Evolutionary conservation across 768 basidiomycete genomes (phyloP), one percentile per base, ranked within the genome.

Genomic region (Zangia roseola): DNA sequence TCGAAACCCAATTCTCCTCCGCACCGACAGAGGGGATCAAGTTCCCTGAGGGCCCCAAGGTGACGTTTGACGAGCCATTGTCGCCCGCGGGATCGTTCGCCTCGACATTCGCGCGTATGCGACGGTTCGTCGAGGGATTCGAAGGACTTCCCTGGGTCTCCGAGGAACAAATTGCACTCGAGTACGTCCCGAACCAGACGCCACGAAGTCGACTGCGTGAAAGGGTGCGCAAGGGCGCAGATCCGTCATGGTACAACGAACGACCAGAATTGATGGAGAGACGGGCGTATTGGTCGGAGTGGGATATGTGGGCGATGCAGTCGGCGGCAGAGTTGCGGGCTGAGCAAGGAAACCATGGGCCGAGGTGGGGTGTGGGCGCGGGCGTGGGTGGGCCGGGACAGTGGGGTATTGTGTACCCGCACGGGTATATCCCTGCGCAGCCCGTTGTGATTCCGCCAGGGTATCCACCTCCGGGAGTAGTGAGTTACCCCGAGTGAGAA

Each of bases 101-200:
- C 21, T 65, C 65, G 10, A n/a, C 73, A 63, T 17, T 74, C 20
- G 49, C 64, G 5, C 73, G 73, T 5, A 7, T 76, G 17, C 60
- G 65, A 6, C 60, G 67, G 13, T 70, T 78, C 42, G 40, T 74
- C 9, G 44, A 58, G 4, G 57, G 56, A 6, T n/a, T 79, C 13
- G 68, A 74, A 24, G 52, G 55, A 0, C 65, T 80, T 1, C 78
- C 78, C 4, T 79, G 78, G 78, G 55, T 76, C 1, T 63, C 71
- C 0, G 55, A 62, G 0, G 63, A 67, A 4, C 72, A 76, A 31
- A 71, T 75, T 40, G 76, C 76, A 4, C 65, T 67, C 19, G 72
- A 73, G 49, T 78, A 78, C 53, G 63, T 74, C 47, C 77, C 77
- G 0, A 70, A 71, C 2, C 23, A 40, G 30, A 64, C 48, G 2